phyloP scores from a whole-genome alignment of 148 eudicot genomes.

The Pouteria glomerata region DNA sequence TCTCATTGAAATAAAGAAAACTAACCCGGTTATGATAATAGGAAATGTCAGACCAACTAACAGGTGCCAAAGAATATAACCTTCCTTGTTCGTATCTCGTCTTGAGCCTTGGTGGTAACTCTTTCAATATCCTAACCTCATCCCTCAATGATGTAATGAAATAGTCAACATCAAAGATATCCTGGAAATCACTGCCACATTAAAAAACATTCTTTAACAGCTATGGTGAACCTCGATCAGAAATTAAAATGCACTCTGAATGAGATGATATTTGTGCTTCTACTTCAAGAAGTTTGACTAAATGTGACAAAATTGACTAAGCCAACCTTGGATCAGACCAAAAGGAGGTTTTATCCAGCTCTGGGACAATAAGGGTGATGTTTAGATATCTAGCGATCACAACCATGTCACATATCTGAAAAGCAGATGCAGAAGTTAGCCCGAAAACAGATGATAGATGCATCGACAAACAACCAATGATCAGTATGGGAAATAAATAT shows the following conservation, averaged over 20 bases:
- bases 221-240: neutral
- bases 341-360: slow-evolving; percentile 42
- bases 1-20: neutral
- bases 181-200: slow-evolving; percentile 56
- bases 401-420: slow-evolving; percentile 81
- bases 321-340: slow-evolving; percentile 14
- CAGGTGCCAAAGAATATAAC: slow-evolving; percentile 51
- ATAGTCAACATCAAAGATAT: slow-evolving; percentile 63
- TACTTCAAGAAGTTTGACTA: neutral
- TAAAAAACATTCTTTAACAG: neutral
- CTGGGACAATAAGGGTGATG: slow-evolving; percentile 65
- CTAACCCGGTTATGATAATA: slow-evolving; percentile 64
- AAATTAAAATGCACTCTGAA: neutral
- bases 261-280: neutral
- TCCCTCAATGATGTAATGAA: slow-evolving; percentile 63
- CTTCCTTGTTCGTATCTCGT: slow-evolving; percentile 49
- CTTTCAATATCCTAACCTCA: slow-evolving; percentile 66
- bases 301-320: no score
- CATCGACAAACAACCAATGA: neutral
- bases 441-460: neutral
- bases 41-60: slow-evolving; percentile 80
- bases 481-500: neutral
- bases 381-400: slow-evolving; percentile 60
- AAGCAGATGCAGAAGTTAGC: neutral
- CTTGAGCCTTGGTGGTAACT: slow-evolving; percentile 56